Percentiles rank a stretch among this genome's conserved stretches.
Conservation (phyloP, 2,329 filamentous ascomycete genomes). For the Alternaria ethzedia region DNA sequence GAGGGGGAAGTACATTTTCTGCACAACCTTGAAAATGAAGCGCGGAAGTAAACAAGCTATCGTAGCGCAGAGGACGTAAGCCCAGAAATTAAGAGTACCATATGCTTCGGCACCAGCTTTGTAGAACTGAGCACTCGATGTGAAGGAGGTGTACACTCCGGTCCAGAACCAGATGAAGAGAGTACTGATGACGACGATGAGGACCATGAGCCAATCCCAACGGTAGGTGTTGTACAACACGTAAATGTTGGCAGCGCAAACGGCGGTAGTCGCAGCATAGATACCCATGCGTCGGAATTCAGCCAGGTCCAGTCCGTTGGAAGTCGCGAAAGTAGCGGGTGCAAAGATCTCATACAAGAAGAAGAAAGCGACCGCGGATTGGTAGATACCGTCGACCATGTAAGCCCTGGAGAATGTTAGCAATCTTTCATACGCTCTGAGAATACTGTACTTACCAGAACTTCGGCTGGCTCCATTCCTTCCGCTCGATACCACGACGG, state of each 20-base stretch:
- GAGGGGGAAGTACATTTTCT: conserved; percentile 92
- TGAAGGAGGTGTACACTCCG: conserved; percentile 77
- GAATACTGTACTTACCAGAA: conserved; percentile 75
- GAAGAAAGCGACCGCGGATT: conserved; percentile 92
- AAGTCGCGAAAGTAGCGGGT: conserved; percentile 70
- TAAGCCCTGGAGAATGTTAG: conserved; percentile 63
- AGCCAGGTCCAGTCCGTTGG: conserved; percentile 75
- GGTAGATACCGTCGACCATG: conserved; percentile 93
- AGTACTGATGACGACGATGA: conserved; percentile 82
- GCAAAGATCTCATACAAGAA: conserved; percentile 84
- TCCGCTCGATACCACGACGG: conserved; percentile 89
- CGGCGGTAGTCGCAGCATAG: conserved; percentile 82
- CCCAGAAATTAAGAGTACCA: conserved; percentile 84
- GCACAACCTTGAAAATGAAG: conserved; percentile 82
- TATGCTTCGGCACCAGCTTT: conserved; percentile 80
- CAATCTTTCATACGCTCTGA: background rate
- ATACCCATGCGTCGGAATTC: conserved; percentile 86
- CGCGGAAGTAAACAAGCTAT: conserved; percentile 85
- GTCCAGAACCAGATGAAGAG: conserved; percentile 96
- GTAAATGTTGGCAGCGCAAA: conserved; percentile 91
- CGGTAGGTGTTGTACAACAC: conserved; percentile 95
- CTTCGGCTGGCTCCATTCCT: conserved; percentile 95
- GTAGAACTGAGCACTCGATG: conserved; percentile 71
- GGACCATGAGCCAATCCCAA: conserved; percentile 95
- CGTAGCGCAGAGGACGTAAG: conserved; percentile 77